Base-by-base conservation (phyloP, 1,284 basidiomycete genomes). In the Taiwanofungus camphoratus region DNA sequence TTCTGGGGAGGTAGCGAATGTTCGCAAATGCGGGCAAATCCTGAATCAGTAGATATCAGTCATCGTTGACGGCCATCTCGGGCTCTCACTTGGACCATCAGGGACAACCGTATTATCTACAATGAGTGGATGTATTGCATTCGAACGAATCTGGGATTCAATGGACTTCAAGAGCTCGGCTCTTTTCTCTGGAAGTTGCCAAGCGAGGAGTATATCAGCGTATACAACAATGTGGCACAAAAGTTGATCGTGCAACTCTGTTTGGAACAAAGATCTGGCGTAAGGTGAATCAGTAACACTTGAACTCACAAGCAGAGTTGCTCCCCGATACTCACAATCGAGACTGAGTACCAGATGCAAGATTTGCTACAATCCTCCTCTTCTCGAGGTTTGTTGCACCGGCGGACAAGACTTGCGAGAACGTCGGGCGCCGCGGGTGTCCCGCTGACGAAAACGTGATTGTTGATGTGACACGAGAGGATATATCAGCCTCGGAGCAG, bases 151-250 rank as follows among this genome's bases (percentile, higher is more conserved):
- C 13, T 63, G 65, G 3, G 45, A 56, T 48, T 67, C 69, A 32
- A 77, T 69, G 41, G 79, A 71, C 52, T 87, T 85, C 42, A 90
- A 59, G 11, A 92, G 65, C 45, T 86, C 83, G 9, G 81, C 64
- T 12, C 89, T 74, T 54, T 85, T 81, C 21, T 77, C 73, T 42
- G 75, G 67, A 34, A 91, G 61, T 48, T 79, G 69, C 78, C 85
- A 87, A 32, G 81, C 68, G 48, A 83, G 78, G 11, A 92, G 66
- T 53, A 83, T 69, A 49, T 92, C 87, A 1, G 82, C 82, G 58
- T 91, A 92, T 0, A 72, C 70, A 30, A 80, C 61, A n/a, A 87
- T 65, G 58, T 89, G 83, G 8, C 64, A 64, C 23, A 71, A 59
- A 41, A 85, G 66, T 52, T 80, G 79, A 15, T 41, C 48, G 3